These are phyloP conservation scores for Talaromyces sp. DNA, from an alignment of 2,329 filamentous ascomycete species.

Conservation along the genomic window DNA sequence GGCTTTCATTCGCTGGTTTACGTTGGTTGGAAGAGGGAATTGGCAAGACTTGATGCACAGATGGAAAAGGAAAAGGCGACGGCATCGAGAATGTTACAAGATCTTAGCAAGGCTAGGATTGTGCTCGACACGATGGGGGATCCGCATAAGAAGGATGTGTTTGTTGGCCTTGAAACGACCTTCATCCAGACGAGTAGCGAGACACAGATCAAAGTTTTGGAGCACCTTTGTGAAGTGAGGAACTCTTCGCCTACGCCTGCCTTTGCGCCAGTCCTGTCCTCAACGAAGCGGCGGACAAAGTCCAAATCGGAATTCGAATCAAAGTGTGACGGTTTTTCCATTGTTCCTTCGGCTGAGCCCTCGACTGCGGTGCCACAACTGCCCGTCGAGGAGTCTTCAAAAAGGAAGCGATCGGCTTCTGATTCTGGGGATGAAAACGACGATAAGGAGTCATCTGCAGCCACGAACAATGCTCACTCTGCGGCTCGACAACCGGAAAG, in stretches of 20 bases:
- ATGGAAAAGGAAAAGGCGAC: not conserved
- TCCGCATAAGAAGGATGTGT: not conserved
- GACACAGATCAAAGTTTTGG: not conserved
- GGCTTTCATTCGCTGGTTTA: not conserved
- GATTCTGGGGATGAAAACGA: not conserved
- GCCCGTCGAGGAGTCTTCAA: not conserved
- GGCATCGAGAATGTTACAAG: not conserved
- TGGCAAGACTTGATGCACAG: not conserved
- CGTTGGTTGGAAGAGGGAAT: not conserved
- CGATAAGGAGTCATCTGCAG: not conserved
- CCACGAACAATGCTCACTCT: not conserved
- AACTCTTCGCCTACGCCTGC: not conserved
- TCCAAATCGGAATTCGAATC: constrained; percentile 8
- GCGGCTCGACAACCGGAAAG: not conserved
- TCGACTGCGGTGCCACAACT: not conserved
- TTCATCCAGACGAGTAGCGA: not conserved
- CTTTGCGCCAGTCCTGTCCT: not conserved
- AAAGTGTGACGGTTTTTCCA: not conserved
- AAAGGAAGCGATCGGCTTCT: not conserved
- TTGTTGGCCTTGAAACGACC: not conserved
- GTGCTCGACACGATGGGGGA: not conserved
- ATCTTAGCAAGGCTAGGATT: not conserved
- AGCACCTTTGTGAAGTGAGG: not conserved
- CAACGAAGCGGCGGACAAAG: not conserved
- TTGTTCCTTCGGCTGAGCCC: not conserved